Conservation (phyloP, 2,329 filamentous ascomycete species). For the Sporothrix pallida region DNA sequence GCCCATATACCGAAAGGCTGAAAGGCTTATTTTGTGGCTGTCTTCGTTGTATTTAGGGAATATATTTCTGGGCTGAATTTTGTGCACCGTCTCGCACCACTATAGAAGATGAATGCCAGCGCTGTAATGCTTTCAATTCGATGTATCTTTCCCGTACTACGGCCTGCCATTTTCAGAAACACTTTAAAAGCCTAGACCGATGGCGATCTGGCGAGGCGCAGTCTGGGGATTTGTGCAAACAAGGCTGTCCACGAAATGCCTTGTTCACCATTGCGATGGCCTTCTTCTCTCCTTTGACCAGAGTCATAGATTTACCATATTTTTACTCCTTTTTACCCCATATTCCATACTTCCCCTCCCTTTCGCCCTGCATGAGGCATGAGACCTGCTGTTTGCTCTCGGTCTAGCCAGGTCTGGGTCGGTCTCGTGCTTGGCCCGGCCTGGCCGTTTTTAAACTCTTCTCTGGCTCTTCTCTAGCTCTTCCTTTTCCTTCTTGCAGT, state of each 20-base stretch:
- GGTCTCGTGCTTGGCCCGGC: constrained; percentile 19
- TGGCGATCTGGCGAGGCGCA: constrained; percentile 3
- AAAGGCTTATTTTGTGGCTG: constrained; percentile 10
- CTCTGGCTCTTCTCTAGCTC: no score
- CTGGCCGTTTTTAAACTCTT: not conserved
- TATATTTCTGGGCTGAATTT: no score
- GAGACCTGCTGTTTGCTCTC: not conserved
- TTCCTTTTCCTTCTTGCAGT: not conserved
- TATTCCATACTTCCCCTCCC: not conserved
- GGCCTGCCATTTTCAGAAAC: not conserved
- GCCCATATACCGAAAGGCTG: not conserved
- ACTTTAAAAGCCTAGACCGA: not conserved
- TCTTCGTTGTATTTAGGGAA: not conserved
- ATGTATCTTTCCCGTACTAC: not conserved
- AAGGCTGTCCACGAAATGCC: not conserved
- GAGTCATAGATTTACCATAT: not conserved
- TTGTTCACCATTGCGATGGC: not conserved
- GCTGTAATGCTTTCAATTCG: not conserved
- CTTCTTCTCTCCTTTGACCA: not conserved
- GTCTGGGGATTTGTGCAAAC: not conserved
- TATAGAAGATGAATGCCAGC: not conserved
- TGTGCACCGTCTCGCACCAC: not conserved
- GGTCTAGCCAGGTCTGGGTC: constrained; percentile 21
- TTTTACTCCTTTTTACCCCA: not conserved
- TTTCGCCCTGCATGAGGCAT: constrained; percentile 1